phyloP scores from a whole-genome alignment of 805 yeast species.

The Ogataea nonfermentans region DNA sequence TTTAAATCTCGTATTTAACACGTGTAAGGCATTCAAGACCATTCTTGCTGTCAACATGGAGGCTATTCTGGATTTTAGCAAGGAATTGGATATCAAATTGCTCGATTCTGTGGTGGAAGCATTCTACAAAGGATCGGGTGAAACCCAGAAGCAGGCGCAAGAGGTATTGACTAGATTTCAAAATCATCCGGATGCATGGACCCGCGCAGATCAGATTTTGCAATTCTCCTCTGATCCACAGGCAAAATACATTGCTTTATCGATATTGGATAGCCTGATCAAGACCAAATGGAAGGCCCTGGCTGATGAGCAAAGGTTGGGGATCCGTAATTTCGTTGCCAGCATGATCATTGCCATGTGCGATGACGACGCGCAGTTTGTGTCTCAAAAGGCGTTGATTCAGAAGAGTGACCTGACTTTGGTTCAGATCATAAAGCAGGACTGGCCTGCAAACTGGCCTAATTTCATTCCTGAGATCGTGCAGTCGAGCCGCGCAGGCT shows the following conservation, averaged over 20 bases:
- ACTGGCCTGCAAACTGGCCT: conserved; percentile 99
- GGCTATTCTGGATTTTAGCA: conserved; percentile 78
- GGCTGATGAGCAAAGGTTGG: conserved; percentile 84
- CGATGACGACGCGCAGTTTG: conserved; percentile 73
- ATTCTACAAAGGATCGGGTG: conserved; percentile 77
- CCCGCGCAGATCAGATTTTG: conserved; percentile 83
- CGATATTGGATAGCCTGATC: conserved; percentile 85
- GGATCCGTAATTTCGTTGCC: conserved; percentile 91
- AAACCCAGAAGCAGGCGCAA: conserved; percentile 72
- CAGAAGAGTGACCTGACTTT: conserved; percentile 91
- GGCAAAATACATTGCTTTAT: conserved; percentile 87
- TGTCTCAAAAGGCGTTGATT: conserved; percentile 74
- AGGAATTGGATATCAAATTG: conserved; percentile 73
- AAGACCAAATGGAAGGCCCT: conserved; percentile 91
- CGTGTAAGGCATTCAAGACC: conserved; percentile 3
- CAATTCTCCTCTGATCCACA: conserved; percentile 78
- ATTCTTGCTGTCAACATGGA: conserved; percentile 55
- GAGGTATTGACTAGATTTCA: conserved; percentile 75
- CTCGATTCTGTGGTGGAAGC: conserved; percentile 84
- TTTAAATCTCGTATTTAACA: not conserved
- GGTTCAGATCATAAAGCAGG: conserved; percentile 93
- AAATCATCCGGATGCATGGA: conserved; percentile 96
- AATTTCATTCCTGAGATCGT: conserved; percentile 93
- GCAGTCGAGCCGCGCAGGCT: conserved; percentile 74
- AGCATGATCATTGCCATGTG: conserved; percentile 91